Evolutionary conservation across 78 protist genomes (phyloP), one percentile per base, ranked within the genome.

Genomic region (Anaeramoeba flamelloides): DNA sequence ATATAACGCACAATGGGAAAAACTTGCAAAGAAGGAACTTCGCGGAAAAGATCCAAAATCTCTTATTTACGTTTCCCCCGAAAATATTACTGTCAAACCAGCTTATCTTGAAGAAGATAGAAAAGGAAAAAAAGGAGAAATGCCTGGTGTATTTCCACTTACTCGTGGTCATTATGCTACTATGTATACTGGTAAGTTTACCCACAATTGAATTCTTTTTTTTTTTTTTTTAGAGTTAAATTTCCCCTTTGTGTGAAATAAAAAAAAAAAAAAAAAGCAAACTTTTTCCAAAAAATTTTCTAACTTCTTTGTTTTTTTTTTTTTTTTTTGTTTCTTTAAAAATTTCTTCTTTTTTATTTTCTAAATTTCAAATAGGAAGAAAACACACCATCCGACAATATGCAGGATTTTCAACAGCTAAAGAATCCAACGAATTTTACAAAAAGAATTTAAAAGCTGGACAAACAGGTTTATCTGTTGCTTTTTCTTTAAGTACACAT

Each of bases 401-500:
- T 53, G 95, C 97, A 2, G 91, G 88, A 8, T 92, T 92, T 85
- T 65, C 87, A 34, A 95, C 98, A 0, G 98, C 94, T 2, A 94
- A 95, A 39, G 98, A 95, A 86, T 83, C 90, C 37, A 96, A 96
- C 82, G 86, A 80, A 30, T 96, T 96, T 81, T 96, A 96, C 85
- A 26, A 38, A 34, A 69, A 81, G 34, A 89, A 89, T 84, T 80
- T 93, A 75, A 85, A 79, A 8, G 93, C 90, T 26, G 98, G 98
- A 1, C 80, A 77, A 41, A 79, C 79, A 65, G 76, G 38, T 0
- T 83, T 94, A 2, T 86, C 92, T 0, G 99, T 96, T 4, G 99
- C 99, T 1, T 96, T 96, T 69, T 97, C 94, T 74, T 88, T 96
- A 12, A 95, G 98, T 8, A 96, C 99, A 0, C 99, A 96, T 81